Percentiles rank a stretch among this genome's conserved stretches.
These are phyloP conservation scores for Trichoderma pleuroti DNA, from an alignment of 2,329 filamentous ascomycete genomes.

Conservation along the genomic window DNA sequence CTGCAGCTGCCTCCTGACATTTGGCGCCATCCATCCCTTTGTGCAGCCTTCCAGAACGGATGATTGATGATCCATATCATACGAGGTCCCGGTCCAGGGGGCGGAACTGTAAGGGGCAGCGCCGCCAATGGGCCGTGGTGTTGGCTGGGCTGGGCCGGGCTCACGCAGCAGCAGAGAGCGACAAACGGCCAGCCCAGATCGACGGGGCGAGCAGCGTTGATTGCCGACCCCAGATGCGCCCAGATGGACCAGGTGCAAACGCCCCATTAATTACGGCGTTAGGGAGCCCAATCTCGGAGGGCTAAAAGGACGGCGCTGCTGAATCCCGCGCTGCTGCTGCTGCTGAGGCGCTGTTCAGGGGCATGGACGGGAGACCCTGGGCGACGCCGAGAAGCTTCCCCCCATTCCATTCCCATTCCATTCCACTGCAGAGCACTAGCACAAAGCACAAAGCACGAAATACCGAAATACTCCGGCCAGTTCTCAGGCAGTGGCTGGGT, in stretches of 20 bases:
- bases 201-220: slow-evolving; percentile 5
- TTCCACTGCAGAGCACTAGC: background rate
- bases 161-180: background rate
- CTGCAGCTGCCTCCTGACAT: background rate
- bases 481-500: background rate
- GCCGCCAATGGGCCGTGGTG: background rate
- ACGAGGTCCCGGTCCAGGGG: slow-evolving; percentile 3
- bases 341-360: slow-evolving; percentile 8
- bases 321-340: no score
- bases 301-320: background rate
- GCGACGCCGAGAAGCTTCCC: background rate
- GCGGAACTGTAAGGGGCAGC: background rate
- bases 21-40: background rate
- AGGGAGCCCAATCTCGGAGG: background rate
- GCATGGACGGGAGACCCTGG: background rate
- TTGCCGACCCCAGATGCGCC: slow-evolving; percentile 16
- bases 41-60: background rate
- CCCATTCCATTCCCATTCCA: slow-evolving; percentile 1
- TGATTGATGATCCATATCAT: slow-evolving; percentile 15
- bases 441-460: no score
- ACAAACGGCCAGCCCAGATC: slow-evolving; percentile 10
- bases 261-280: slow-evolving; percentile 12
- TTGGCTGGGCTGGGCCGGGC: background rate
- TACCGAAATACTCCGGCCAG: background rate
- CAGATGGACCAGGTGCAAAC: background rate